Conservation (phyloP, 345 rosid genomes). For the Citrus reticulata region DNA sequence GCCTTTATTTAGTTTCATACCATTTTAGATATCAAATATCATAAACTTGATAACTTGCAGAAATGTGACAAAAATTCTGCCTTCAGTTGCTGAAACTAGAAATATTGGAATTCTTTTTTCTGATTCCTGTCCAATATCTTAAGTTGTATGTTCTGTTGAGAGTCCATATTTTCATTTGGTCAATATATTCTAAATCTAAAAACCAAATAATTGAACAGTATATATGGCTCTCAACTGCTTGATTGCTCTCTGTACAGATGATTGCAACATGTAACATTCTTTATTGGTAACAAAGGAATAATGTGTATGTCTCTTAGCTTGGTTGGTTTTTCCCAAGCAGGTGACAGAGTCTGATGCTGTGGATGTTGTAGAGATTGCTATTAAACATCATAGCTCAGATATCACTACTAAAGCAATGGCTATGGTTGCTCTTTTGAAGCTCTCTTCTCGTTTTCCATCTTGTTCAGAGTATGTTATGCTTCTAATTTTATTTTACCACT, state of each 20-base stretch:
- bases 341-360: slow-evolving; percentile 91
- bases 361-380: slow-evolving; percentile 70
- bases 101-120: background rate
- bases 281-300: background rate
- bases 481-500: slow-evolving; percentile 6
- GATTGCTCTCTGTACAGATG: background rate
- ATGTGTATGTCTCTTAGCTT: slow-evolving; percentile 3
- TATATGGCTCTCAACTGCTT: background rate
- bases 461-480: slow-evolving; percentile 68
- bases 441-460: slow-evolving; percentile 96
- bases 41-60: background rate
- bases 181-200: background rate
- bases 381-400: slow-evolving; percentile 67
- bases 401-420: slow-evolving; percentile 91
- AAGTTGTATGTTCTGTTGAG: background rate
- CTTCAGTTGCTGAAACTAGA: background rate
- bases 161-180: background rate
- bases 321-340: slow-evolving; percentile 42
- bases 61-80: background rate
- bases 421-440: slow-evolving; percentile 78
- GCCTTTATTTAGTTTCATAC: background rate
- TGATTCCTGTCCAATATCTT: background rate
- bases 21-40: background rate
- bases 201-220: background rate
- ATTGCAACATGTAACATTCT: background rate